Evolutionary conservation across 441 rosid species (phyloP), one percentile per base, ranked within the genome.

Genomic region (Codiaeum variegatum): DNA sequence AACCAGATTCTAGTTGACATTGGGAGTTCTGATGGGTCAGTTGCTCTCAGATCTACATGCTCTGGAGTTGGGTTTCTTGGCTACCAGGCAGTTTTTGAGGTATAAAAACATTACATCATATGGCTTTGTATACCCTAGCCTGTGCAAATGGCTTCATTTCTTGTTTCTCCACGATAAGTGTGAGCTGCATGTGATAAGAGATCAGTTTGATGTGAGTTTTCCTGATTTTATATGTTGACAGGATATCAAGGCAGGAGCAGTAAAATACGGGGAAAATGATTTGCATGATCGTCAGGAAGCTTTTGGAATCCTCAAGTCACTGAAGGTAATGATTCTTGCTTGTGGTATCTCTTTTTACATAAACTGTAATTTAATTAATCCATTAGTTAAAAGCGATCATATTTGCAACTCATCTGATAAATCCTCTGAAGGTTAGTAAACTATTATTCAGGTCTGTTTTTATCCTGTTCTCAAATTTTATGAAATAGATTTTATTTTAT

Each of bases 21-120:
- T 47, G 88, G 88, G 66, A 85, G 80, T 86, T 82, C 85, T 71
- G 78, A 81, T 69, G 80, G 80, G 69, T 87, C 92, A 72, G 79
- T 93, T 78, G 47, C 82, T 78, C 85, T 93, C 76, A 88, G 96
- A 71, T 85, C 97, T 68, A 72, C 97, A 66, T 85, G 90, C 86
- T 86, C 94, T 51, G 86, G 79, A 81, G 78, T 91, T 40, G 88
- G 69, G 31, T 93, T 93, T 85, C 91, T 47, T 78, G 99, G 98
- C 55, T 95, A 84, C 83, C 92, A 81, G 80, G 92, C 98, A 74
- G 93, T 79, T 81, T 93, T 88, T 72, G 83, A 90, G 96, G 99
- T 93, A 87, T 66, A 21, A 63, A 23, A 72, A 26, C 46, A 55
- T 81, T 69, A 56, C 2, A 71, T 72, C 31, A 61, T 46, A 24